phyloP scores from a whole-genome alignment of 805 yeast species.

The Candida piceae region DNA sequence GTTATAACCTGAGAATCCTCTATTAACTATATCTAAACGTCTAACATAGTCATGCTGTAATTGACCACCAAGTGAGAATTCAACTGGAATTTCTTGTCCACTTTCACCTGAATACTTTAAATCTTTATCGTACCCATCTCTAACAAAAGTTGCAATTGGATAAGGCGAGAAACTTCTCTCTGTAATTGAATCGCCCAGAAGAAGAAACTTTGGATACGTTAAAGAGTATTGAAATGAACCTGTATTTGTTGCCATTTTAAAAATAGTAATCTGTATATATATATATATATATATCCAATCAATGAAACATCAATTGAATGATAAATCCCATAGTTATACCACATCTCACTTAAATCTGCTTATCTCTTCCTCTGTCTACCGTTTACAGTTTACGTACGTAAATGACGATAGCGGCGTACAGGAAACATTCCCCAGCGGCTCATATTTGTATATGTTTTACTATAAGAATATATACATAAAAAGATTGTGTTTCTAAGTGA shows the following conservation, averaged over 20 bases:
- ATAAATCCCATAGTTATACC: too few relatives aligned
- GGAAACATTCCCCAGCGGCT: too few relatives aligned
- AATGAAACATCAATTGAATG: too few relatives aligned
- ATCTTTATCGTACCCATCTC: slow-evolving; percentile 14
- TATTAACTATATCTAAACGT: slow-evolving; percentile 56
- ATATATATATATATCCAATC: neutral
- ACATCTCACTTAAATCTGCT: too few relatives aligned
- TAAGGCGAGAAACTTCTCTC: slow-evolving; percentile 21
- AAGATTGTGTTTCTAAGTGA: too few relatives aligned
- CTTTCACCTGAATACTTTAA: neutral
- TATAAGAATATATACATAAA: too few relatives aligned
- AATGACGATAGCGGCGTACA: too few relatives aligned
- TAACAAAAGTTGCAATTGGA: slow-evolving; percentile 16
- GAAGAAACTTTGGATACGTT: slow-evolving; percentile 17
- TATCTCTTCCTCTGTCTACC: too few relatives aligned
- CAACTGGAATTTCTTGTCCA: slow-evolving; percentile 1
- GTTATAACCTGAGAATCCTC: slow-evolving; percentile 77
- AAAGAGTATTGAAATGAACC: slow-evolving; percentile 15
- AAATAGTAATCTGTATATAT: neutral
- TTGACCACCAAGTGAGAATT: slow-evolving; percentile 21
- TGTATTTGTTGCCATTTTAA: slow-evolving; percentile 11
- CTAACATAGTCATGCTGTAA: slow-evolving; percentile 41
- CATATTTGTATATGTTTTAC: too few relatives aligned
- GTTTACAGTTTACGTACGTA: too few relatives aligned
- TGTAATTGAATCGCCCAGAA: slow-evolving; percentile 30